phyloP scores from a whole-genome alignment of 805 yeast species.

The Candida bentonensis region DNA sequence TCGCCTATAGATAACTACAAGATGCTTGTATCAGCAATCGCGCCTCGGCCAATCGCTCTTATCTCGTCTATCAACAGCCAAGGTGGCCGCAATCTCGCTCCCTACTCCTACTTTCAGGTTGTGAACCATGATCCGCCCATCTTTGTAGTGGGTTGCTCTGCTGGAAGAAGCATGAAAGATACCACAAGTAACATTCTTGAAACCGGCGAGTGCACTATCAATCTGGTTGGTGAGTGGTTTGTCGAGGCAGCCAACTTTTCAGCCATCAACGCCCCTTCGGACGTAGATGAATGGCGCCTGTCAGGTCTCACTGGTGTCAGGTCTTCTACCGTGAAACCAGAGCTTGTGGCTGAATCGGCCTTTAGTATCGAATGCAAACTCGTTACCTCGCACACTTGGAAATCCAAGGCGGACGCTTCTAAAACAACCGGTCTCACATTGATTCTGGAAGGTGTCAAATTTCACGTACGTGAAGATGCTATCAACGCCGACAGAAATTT shows the following conservation, averaged over 20 bases:
- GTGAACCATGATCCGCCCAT: conserved; percentile 44
- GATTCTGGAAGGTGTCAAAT: conserved; percentile 41
- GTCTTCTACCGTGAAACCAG: conserved; percentile 34
- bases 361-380: conserved; percentile 45
- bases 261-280: conserved; percentile 32
- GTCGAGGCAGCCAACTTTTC: conserved; percentile 47
- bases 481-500: conserved; percentile 26
- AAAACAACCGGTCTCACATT: conserved; percentile 25
- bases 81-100: conserved; percentile 39
- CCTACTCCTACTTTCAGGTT: conserved; percentile 42
- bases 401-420: conserved; percentile 25
- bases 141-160: conserved; percentile 35
- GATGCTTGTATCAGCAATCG: conserved; percentile 35
- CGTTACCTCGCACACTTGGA: conserved; percentile 30
- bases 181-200: conserved; percentile 34
- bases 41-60: conserved; percentile 51
- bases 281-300: conserved; percentile 40
- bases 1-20: conserved; percentile 33
- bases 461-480: conserved; percentile 45
- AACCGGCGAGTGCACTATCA: conserved; percentile 41
- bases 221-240: conserved; percentile 49
- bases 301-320: conserved; percentile 36
- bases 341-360: conserved; percentile 48
- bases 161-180: conserved; percentile 31
- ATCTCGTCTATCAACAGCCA: conserved; percentile 32